Percentiles rank a stretch among this genome's conserved stretches.
Evolutionary conservation across 768 basidiomycete genomes (phyloP).

Genomic region (Hypholoma fasciculare): DNA sequence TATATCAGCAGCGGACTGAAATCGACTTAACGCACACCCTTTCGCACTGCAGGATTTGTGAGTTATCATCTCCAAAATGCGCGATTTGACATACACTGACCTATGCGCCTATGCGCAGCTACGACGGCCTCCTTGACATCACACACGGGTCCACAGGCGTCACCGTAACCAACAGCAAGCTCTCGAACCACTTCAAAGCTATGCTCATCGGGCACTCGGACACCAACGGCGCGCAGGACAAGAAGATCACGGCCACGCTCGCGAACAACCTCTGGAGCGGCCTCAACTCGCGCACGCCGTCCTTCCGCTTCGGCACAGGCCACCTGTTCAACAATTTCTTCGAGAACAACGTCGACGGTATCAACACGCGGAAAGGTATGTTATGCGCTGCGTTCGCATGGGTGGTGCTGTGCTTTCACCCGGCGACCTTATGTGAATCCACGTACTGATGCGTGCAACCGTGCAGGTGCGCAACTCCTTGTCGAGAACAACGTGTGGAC

Average conservation of each 20-base stretch:
- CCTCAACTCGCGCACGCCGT: constrained; percentile 45
- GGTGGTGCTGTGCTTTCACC: not conserved
- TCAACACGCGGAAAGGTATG: constrained; percentile 41
- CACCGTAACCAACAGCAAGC: constrained; percentile 40
- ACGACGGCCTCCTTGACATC: constrained; percentile 44
- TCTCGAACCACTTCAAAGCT: constrained; percentile 47
- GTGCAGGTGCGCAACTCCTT: constrained; percentile 41
- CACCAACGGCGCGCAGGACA: constrained; percentile 30
- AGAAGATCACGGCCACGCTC: constrained; percentile 40
- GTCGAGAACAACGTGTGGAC: constrained; percentile 50
- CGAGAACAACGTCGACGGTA: constrained; percentile 42
- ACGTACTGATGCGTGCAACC: not conserved
- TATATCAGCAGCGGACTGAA: not conserved
- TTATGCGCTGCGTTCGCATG: not conserved
- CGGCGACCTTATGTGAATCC: no score
- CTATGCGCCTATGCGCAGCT: constrained; percentile 23
- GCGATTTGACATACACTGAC: not conserved
- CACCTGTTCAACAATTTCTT: constrained; percentile 49
- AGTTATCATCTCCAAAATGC: constrained; percentile 3
- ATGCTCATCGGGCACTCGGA: constrained; percentile 44
- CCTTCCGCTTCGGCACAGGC: constrained; percentile 45
- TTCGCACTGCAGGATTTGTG: constrained; percentile 25
- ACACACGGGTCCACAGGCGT: constrained; percentile 45
- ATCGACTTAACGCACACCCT: not conserved
- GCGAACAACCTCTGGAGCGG: constrained; percentile 43